A percentile compares a stretch with the other conserved stretches of the same genome.
These are phyloP conservation scores for Euphorbia corollata DNA, from an alignment of 441 rosid species.

Conservation along the genomic window DNA sequence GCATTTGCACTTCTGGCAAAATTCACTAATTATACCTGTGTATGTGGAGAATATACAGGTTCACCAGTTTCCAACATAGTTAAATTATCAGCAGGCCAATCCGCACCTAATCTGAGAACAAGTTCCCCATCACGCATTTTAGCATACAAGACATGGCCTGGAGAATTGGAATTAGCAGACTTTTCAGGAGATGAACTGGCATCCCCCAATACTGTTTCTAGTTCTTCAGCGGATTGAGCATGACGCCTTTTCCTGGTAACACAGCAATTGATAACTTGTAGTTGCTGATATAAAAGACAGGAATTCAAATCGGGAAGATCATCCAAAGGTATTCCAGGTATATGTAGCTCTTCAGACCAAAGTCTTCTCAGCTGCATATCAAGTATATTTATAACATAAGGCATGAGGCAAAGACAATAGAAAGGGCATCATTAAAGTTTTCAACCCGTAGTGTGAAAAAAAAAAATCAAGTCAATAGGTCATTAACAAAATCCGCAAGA, in stretches of 20 bases:
- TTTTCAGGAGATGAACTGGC: constrained; percentile 39
- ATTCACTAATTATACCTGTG: constrained; percentile 54
- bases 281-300: constrained; percentile 74
- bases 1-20: constrained; percentile 17
- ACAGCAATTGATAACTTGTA: constrained; percentile 92
- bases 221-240: constrained; percentile 48
- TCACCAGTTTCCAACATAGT: constrained; percentile 89
- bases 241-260: constrained; percentile 67
- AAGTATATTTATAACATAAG: constrained; percentile 17
- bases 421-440: constrained; percentile 6
- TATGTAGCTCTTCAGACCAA: constrained; percentile 66
- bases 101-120: constrained; percentile 68
- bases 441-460: not conserved
- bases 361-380: constrained; percentile 62
- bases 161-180: constrained; percentile 24
- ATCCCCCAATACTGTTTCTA: constrained; percentile 58
- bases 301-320: constrained; percentile 71
- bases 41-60: constrained; percentile 71
- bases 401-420: constrained; percentile 21
- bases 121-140: constrained; percentile 58
- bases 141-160: constrained; percentile 46
- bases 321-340: constrained; percentile 73
- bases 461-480: not conserved
- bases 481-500: not conserved
- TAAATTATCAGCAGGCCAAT: constrained; percentile 46